These are phyloP conservation scores for Williopsis jadinii DNA, from an alignment of 1,139 yeast genomes.

Conservation along the genomic window DNA sequence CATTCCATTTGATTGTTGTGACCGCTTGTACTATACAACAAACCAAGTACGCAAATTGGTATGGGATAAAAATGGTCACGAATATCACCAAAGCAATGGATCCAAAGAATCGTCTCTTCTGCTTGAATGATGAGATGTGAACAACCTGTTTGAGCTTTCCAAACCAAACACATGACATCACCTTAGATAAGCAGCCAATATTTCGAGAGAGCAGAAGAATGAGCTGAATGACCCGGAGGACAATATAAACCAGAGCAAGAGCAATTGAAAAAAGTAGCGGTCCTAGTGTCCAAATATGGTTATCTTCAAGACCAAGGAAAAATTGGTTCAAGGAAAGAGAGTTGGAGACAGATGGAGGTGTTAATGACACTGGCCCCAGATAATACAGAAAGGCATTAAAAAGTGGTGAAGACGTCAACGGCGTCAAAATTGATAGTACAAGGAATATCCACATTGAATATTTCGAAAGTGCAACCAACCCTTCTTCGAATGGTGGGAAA, in stretches of 20 bases:
- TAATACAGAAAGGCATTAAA: slow-evolving; percentile 29
- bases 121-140: slow-evolving; percentile 3
- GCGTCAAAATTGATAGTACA: slow-evolving; percentile 30
- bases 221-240: slow-evolving; percentile 1
- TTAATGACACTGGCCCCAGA: slow-evolving; percentile 54
- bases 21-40: slow-evolving; percentile 46
- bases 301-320: slow-evolving; percentile 63
- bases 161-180: not conserved
- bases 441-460: slow-evolving; percentile 21
- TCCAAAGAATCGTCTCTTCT: slow-evolving; percentile 28
- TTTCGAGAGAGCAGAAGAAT: too few relatives aligned
- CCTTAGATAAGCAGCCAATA: not conserved
- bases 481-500: slow-evolving; percentile 47
- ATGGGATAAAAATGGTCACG: slow-evolving; percentile 64
- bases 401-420: slow-evolving; percentile 26
- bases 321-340: slow-evolving; percentile 34
- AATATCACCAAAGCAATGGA: slow-evolving; percentile 31
- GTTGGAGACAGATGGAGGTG: slow-evolving; percentile 23
- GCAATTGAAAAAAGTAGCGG: slow-evolving; percentile 50
- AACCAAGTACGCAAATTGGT: slow-evolving; percentile 66
- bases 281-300: slow-evolving; percentile 50
- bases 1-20: slow-evolving; percentile 34
- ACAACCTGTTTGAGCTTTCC: not conserved
- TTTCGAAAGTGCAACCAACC: slow-evolving; percentile 32
- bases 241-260: slow-evolving; percentile 33